Conservation (phyloP, 805 yeast species). For the Maudiozyma turicensis region DNA sequence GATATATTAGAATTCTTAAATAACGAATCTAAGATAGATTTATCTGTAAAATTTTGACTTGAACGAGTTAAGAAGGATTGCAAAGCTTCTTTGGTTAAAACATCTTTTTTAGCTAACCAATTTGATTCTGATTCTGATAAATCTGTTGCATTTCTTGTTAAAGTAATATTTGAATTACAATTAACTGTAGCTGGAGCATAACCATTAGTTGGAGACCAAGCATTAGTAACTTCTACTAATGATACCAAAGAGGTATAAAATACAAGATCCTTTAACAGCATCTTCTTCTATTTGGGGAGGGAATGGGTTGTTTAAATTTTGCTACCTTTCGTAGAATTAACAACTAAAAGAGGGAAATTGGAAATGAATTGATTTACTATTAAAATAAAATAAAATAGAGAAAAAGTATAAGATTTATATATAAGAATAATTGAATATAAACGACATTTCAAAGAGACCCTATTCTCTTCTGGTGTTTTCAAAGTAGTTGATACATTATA, state of each 20-base stretch:
- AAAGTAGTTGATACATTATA: too few species aligned
- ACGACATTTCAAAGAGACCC: too few species aligned
- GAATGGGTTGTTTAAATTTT: too few species aligned
- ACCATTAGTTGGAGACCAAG: conserved; percentile 36
- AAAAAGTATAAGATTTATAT: too few species aligned
- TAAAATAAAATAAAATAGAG: too few species aligned
- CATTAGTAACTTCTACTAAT: conserved; percentile 4
- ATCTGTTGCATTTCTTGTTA: conserved; percentile 37
- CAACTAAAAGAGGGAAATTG: too few species aligned
- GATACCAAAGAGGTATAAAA: background rate
- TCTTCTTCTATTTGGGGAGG: background rate
- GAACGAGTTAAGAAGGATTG: conserved; percentile 38
- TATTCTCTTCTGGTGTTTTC: too few species aligned
- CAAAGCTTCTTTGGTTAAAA: conserved; percentile 35
- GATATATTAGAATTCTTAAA: conserved; percentile 13
- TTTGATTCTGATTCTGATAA: conserved; percentile 37
- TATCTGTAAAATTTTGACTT: conserved; percentile 15
- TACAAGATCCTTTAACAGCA: background rate
- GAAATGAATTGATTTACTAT: too few species aligned
- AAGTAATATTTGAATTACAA: conserved; percentile 36
- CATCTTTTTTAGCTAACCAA: conserved; percentile 42
- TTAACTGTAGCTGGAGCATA: conserved; percentile 51
- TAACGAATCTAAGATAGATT: conserved; percentile 11
- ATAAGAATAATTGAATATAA: too few species aligned
- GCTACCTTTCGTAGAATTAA: too few species aligned